Conservation (phyloP, 2,329 filamentous ascomycete genomes). For the Fusarium neocosmosporiellum region DNA sequence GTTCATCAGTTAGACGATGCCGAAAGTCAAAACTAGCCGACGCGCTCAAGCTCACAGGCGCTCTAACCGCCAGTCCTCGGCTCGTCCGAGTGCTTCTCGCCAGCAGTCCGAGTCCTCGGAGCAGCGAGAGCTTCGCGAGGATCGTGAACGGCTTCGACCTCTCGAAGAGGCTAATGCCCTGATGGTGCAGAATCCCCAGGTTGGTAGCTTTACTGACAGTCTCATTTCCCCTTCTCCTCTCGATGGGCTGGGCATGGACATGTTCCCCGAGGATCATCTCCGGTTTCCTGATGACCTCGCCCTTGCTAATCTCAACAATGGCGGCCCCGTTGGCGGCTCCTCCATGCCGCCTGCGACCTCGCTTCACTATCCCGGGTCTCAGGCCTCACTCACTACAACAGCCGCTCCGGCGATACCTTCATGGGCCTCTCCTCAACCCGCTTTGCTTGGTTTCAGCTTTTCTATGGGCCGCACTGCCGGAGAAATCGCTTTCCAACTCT, state of each 20-base stretch:
- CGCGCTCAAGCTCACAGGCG: background rate
- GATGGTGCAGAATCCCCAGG: background rate
- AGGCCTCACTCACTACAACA: background rate
- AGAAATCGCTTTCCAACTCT: constrained; percentile 58
- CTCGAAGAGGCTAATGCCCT: background rate
- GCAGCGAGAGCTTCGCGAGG: constrained; percentile 13
- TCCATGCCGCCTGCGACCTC: background rate
- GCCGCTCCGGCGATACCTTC: background rate
- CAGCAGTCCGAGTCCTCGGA: constrained; percentile 13
- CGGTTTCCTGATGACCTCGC: background rate
- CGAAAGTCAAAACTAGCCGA: constrained; percentile 1
- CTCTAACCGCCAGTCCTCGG: background rate
- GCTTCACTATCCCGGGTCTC: background rate
- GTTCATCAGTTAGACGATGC: constrained; percentile 7
- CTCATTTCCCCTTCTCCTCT: background rate
- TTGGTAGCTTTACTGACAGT: background rate
- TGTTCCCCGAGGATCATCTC: constrained; percentile 4
- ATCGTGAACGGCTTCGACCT: constrained; percentile 46
- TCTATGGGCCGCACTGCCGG: constrained; percentile 53
- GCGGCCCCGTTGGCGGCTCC: background rate
- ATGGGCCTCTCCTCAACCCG: background rate
- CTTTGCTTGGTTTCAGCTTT: background rate
- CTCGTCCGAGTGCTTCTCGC: constrained; percentile 40
- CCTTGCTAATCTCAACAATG: background rate
- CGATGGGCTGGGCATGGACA: background rate